These are phyloP conservation scores for Apiospora koreana DNA, from an alignment of 2,329 filamentous ascomycete genomes.

Conservation along the genomic window DNA sequence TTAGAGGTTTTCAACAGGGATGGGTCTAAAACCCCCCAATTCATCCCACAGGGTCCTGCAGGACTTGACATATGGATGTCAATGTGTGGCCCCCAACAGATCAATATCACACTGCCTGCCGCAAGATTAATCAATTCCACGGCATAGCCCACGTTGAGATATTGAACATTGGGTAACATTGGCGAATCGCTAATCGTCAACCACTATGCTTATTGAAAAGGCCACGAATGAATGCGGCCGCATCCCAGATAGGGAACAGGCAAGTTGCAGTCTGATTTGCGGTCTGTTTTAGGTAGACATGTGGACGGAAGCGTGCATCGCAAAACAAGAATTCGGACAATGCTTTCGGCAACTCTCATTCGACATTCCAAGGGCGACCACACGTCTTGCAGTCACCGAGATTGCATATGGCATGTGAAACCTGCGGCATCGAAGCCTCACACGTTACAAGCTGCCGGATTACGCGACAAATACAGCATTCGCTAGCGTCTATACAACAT, in stretches of 20 bases:
- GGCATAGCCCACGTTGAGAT: no score
- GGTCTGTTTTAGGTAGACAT: background rate
- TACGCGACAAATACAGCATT: background rate
- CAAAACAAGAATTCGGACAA: background rate
- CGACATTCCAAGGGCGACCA: background rate
- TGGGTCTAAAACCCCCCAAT: background rate
- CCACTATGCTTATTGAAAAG: background rate
- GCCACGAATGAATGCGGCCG: background rate
- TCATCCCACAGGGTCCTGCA: background rate
- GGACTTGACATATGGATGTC: background rate
- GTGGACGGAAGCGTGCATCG: background rate
- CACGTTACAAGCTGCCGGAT: background rate
- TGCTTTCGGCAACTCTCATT: conserved; percentile 2
- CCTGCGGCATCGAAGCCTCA: background rate
- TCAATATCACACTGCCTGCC: background rate
- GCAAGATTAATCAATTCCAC: background rate
- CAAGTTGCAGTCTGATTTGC: background rate
- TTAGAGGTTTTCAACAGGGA: background rate
- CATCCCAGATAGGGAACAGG: background rate
- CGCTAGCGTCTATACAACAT: background rate
- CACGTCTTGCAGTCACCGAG: background rate
- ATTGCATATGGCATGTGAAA: background rate
- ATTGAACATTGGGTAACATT: background rate
- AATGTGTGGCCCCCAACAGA: background rate
- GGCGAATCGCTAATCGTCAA: background rate